phyloP scores from a whole-genome alignment of 1,284 basidiomycete species.

The Flammula alnicola region DNA sequence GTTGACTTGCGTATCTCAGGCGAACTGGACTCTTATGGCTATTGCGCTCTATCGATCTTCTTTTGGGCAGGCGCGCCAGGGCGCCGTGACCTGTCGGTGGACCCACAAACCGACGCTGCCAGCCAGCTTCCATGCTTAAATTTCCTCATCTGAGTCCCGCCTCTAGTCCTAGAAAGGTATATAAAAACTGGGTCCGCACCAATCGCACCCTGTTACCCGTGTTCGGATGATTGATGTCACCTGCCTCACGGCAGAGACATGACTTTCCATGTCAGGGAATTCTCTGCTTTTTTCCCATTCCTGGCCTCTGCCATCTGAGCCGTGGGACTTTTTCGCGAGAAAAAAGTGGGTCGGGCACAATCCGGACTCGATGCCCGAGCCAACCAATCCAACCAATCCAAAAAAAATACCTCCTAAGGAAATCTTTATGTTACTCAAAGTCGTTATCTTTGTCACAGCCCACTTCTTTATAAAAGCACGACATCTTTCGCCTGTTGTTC shows the following conservation, averaged over 20 bases:
- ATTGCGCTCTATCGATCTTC: too few species aligned
- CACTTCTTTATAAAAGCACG: slow-evolving; percentile 25
- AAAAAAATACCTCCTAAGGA: slow-evolving; percentile 24
- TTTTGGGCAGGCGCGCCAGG: background rate
- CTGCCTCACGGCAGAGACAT: too few species aligned
- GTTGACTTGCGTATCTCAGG: too few species aligned
- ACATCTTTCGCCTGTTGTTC: slow-evolving; percentile 1
- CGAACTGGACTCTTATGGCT: too few species aligned
- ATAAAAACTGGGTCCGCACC: background rate
- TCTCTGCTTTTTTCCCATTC: slow-evolving; percentile 8
- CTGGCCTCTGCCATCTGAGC: too few species aligned
- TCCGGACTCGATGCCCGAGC: slow-evolving; percentile 28
- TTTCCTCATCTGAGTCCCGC: background rate
- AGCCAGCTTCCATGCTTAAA: too few species aligned
- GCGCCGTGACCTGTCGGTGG: background rate
- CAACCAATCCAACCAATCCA: slow-evolving; percentile 26
- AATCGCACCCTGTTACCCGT: background rate
- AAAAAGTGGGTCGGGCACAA: slow-evolving; percentile 32
- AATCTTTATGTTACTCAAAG: slow-evolving; percentile 15
- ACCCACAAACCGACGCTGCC: background rate
- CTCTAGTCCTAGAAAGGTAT: background rate
- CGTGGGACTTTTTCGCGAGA: too few species aligned
- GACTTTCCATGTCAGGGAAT: background rate
- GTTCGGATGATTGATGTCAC: background rate
- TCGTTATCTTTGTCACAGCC: background rate